phyloP scores from a whole-genome alignment of 2,329 filamentous ascomycete genomes.

The Epicoccum nigrum region DNA sequence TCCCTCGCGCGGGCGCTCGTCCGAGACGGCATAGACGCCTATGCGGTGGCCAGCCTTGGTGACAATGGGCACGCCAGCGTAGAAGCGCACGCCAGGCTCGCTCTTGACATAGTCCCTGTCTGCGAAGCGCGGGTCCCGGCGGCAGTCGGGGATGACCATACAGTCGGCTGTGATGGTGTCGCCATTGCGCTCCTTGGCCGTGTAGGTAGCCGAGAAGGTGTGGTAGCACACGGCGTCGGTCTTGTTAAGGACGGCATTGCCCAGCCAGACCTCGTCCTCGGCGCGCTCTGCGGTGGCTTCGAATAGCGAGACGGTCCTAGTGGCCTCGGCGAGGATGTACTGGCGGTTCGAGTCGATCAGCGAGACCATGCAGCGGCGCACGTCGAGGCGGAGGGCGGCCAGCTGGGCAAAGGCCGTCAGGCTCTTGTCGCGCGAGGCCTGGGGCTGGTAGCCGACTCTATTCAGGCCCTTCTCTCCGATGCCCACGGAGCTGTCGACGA shows the following conservation, averaged over 20 bases:
- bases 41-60: conserved; percentile 39
- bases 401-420: conserved; percentile 48
- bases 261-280: conserved; percentile 40
- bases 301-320: conserved; percentile 43
- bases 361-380: conserved; percentile 45
- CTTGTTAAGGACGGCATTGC: conserved; percentile 38
- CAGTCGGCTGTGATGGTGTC: conserved; percentile 24
- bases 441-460: conserved; percentile 30
- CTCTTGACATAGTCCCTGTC: conserved; percentile 33
- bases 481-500: conserved; percentile 34
- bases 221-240: conserved; percentile 39
- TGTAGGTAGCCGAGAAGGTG: conserved; percentile 35
- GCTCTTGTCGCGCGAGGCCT: conserved; percentile 33
- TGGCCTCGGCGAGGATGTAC: conserved; percentile 50
- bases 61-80: conserved; percentile 41
- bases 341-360: conserved; percentile 46
- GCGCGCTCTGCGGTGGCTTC: conserved; percentile 27
- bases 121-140: conserved; percentile 31
- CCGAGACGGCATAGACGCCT: conserved; percentile 41
- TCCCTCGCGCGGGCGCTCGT: conserved; percentile 35
- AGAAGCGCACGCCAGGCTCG: conserved; percentile 41
- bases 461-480: conserved; percentile 33
- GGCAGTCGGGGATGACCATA: conserved; percentile 37
- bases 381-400: conserved; percentile 40
- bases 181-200: conserved; percentile 27